A percentile compares a stretch with the other conserved stretches of the same genome.
Conservation (phyloP, 129 eudicot species). For the Kitagawia praeruptora region DNA sequence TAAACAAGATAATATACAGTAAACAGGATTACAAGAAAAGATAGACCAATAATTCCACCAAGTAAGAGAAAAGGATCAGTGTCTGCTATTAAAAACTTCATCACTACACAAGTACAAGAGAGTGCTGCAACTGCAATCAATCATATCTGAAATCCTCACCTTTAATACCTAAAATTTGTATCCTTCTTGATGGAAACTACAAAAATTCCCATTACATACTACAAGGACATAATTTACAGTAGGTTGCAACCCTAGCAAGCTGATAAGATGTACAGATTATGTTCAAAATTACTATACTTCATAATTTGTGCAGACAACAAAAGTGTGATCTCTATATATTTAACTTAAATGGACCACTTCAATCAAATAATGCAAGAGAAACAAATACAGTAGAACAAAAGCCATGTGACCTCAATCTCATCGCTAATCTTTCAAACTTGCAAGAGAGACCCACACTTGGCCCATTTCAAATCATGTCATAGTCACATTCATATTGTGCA, state of each 20-base stretch:
- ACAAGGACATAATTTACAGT: background rate
- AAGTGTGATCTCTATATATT: background rate
- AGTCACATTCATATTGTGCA: background rate
- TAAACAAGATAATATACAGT: background rate
- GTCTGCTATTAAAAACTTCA: background rate
- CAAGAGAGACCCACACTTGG: conserved; percentile 9
- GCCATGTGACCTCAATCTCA: background rate
- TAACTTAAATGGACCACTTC: background rate
- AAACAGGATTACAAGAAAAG: background rate
- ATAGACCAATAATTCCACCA: background rate
- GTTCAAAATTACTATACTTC: background rate
- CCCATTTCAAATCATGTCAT: background rate
- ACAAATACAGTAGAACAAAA: background rate
- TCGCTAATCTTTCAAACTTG: background rate
- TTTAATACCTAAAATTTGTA: background rate
- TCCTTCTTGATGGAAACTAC: background rate
- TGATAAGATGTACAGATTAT: background rate
- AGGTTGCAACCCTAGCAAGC: background rate
- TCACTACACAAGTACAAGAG: background rate
- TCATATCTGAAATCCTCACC: background rate
- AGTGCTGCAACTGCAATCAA: background rate
- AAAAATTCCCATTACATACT: background rate
- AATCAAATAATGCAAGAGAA: background rate
- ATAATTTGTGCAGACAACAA: background rate
- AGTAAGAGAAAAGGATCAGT: background rate